Evolutionary conservation across 2,329 filamentous ascomycete genomes (phyloP), one percentile per base, ranked within the genome.

Genomic region (Fusarium sp.): DNA sequence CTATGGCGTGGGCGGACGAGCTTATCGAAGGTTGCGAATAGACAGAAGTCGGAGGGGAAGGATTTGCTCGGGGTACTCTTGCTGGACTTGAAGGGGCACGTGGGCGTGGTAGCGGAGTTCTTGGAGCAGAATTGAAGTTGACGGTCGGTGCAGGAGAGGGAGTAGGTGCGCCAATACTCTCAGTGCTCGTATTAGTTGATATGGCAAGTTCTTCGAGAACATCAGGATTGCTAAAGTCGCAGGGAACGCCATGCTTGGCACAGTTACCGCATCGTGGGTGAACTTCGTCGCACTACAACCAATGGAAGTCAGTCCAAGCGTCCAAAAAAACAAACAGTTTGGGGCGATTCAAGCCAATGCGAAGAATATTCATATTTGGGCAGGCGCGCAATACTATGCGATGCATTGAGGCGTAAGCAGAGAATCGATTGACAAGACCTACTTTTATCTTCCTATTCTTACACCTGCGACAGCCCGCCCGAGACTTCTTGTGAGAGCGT

Each of bases 381-480:
- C 33, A 45, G 26, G 35, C 42, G 46, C 44, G 62, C 41, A 50
- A 58, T 30, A 23, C 46, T 26, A 32, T 67, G 57, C 64, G 49
- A 50, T 68, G 60, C 30, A 54, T 58, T 62, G 46, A 50, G 40
- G 44, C 65, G 54, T 52, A 42, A 53, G 45, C 35, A 53, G 49
- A 60, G 57, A 54, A 60, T 45, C 45, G 30, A 30, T 30, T 30
- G 27, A 42, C 20, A 41, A 44, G 35, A 59, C 76, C 52, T 80
- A 90, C 90, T 87, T 92, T 92, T 77, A 92, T 91, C 80, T 92
- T 92, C 67, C 90, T 84, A 60, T 84, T 83, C 81, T 92, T 92
- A 80, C 90, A 92, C 64, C 88, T 83, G 68, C 86, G 85, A 75
- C 90, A 92, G 48, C 90, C 90, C 55, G 89, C 87, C 72, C 90